A percentile compares a stretch with the other conserved stretches of the same genome.
Conservation (phyloP, 2,329 filamentous ascomycete species). For the Clathrospora elynae region DNA sequence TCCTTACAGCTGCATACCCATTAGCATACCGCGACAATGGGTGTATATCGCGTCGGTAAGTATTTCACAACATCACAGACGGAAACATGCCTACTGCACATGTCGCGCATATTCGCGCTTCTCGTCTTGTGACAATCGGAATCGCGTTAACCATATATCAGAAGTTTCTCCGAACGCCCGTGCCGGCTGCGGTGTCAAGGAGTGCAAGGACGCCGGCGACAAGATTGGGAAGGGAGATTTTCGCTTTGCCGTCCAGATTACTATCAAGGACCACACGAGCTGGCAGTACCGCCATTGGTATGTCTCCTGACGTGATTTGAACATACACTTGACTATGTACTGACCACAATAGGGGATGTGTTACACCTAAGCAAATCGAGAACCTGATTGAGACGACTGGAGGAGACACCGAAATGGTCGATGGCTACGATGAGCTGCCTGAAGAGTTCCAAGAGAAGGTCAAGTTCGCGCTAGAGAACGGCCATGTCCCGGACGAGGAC, state of each 20-base stretch:
- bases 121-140: background rate
- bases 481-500: slow-evolving; percentile 82
- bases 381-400: slow-evolving; percentile 66
- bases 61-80: slow-evolving; percentile 1
- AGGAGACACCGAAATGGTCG: slow-evolving; percentile 68
- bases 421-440: slow-evolving; percentile 80
- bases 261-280: slow-evolving; percentile 62
- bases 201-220: slow-evolving; percentile 70
- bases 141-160: slow-evolving; percentile 8
- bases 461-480: slow-evolving; percentile 70
- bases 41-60: slow-evolving; percentile 37
- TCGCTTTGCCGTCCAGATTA: slow-evolving; percentile 75
- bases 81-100: too few species aligned
- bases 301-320: slow-evolving; percentile 26
- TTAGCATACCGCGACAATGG: slow-evolving; percentile 27
- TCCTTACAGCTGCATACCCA: too few species aligned
- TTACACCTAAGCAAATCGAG: slow-evolving; percentile 74
- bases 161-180: slow-evolving; percentile 60
- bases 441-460: slow-evolving; percentile 75
- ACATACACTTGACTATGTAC: background rate
- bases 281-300: slow-evolving; percentile 91
- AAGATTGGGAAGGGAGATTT: slow-evolving; percentile 77
- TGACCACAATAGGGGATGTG: slow-evolving; percentile 72
- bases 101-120: background rate
- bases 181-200: slow-evolving; percentile 71